phyloP scores from a whole-genome alignment of 805 yeast species.

The Kuraishia ogatae region DNA sequence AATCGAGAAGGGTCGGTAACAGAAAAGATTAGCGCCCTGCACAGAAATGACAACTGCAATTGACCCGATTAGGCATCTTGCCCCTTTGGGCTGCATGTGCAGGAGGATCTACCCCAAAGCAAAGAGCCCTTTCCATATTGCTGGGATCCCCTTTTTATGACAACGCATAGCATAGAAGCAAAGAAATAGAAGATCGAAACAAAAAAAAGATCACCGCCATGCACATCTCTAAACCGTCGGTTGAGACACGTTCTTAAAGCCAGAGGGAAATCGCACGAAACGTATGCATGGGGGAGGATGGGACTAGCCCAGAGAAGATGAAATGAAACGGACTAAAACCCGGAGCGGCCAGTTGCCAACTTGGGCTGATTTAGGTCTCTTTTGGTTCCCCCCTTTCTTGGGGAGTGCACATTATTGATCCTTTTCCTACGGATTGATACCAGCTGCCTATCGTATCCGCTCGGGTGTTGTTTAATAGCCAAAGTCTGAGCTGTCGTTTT shows the following conservation, averaged over 20 bases:
- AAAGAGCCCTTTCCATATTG: not conserved
- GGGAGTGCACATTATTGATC: no score
- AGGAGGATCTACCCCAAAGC: not conserved
- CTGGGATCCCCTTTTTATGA: not conserved
- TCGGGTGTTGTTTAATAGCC: not conserved
- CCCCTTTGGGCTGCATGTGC: not conserved
- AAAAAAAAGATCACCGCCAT: not conserved
- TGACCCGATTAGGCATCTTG: not conserved
- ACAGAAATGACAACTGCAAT: not conserved
- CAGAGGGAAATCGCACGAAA: not conserved
- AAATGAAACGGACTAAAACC: not conserved
- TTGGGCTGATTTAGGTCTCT: not conserved
- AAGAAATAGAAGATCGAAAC: not conserved
- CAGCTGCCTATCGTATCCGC: not conserved
- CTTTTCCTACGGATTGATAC: no score
- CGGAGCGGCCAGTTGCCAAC: not conserved
- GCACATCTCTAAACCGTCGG: not conserved
- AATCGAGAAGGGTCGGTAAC: not conserved
- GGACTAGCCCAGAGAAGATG: not conserved
- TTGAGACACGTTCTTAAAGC: not conserved
- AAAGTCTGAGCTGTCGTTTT: not conserved
- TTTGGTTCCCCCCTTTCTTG: not conserved
- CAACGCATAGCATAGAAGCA: not conserved
- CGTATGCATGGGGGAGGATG: not conserved
- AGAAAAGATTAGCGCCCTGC: not conserved